These are phyloP conservation scores for Solanum ahanhuiri DNA, from an alignment of 257 asterid species.

Conservation along the genomic window DNA sequence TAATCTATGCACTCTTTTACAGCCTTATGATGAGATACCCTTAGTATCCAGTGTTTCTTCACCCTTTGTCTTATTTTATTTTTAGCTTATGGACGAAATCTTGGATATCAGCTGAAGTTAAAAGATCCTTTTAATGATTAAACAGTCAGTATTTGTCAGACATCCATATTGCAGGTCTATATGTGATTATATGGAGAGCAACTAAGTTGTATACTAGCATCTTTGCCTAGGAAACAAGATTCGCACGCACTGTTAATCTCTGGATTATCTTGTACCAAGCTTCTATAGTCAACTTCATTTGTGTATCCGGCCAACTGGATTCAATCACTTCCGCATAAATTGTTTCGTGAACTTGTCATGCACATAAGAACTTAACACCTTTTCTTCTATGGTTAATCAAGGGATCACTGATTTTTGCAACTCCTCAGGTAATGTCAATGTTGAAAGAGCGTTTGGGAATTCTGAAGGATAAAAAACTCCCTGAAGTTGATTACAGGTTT, in stretches of 20 bases:
- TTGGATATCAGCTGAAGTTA: neutral
- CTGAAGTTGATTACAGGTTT: constrained; percentile 80
- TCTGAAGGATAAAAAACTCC: constrained; percentile 55
- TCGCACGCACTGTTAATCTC: neutral
- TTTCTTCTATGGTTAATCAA: neutral
- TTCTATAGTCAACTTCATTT: neutral
- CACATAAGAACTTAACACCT: neutral
- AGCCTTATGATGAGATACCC: neutral
- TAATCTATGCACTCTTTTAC: neutral
- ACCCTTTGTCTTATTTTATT: neutral
- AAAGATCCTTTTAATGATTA: neutral
- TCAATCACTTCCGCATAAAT: neutral
- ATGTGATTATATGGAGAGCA: neutral
- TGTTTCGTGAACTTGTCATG: neutral
- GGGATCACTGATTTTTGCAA: neutral
- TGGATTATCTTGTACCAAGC: neutral
- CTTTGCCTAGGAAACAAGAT: neutral
- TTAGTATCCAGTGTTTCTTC: neutral
- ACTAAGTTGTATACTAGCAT: neutral
- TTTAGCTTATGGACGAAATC: neutral
- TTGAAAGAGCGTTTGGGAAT: constrained; percentile 75
- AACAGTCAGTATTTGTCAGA: neutral
- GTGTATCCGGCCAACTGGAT: neutral
- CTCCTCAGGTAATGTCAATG: constrained; percentile 61
- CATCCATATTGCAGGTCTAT: neutral